Conservation (phyloP, 176 grass and related monocot genomes). For the Triticum turgidum region DNA sequence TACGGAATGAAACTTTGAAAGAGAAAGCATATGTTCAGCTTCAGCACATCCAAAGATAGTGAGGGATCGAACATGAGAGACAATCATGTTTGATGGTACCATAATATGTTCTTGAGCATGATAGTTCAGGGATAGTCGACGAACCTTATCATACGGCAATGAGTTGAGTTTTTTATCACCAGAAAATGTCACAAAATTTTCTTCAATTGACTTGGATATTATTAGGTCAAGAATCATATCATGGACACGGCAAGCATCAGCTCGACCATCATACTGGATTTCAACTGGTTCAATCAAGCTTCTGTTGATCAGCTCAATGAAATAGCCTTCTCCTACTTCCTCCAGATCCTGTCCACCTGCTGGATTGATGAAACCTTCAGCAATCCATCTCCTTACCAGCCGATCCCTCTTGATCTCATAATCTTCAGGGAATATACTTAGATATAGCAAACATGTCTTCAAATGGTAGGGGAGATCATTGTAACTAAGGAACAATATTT, state of each 20-base stretch:
- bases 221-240: constrained; percentile 33
- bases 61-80: constrained; percentile 32
- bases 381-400: constrained; percentile 37
- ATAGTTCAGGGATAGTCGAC: constrained; percentile 14
- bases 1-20: constrained; percentile 11
- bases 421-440: constrained; percentile 37
- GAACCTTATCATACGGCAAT: neutral
- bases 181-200: constrained; percentile 28
- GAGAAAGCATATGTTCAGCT: neutral
- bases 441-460: constrained; percentile 27
- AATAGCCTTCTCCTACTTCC: constrained; percentile 29
- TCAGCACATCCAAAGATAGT: constrained; percentile 34
- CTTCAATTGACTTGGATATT: constrained; percentile 12
- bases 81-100: neutral
- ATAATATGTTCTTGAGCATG: neutral
- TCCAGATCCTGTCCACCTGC: constrained; percentile 12
- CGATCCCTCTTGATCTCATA: constrained; percentile 29
- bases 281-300: constrained; percentile 21
- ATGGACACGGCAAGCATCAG: constrained; percentile 30
- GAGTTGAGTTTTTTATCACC: neutral
- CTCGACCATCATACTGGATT: constrained; percentile 18
- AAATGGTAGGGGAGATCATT: constrained; percentile 27
- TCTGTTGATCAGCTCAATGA: constrained; percentile 31
- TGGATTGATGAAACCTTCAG: constrained; percentile 29
- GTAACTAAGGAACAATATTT: constrained; percentile 18